Evolutionary conservation across 129 eudicot species (phyloP).

Genomic region (Chrysanthemum makinoi): DNA sequence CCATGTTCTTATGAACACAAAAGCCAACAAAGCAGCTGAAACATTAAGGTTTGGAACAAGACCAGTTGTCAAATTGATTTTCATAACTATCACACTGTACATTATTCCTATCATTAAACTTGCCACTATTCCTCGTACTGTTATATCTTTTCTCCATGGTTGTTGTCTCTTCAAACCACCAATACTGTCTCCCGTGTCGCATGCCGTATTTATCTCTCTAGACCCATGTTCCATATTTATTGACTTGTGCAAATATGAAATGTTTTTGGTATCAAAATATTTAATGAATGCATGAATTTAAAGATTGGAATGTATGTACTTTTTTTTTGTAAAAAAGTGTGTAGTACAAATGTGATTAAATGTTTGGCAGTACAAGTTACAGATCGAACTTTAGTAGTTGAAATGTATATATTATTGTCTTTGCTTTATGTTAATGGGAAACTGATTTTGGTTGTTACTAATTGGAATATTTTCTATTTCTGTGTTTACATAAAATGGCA

Average conservation of each 20-base stretch:
- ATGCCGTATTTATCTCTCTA: constrained; percentile 32
- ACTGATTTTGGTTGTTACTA: constrained; percentile 3
- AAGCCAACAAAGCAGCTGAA: constrained; percentile 92
- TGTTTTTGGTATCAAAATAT: not conserved
- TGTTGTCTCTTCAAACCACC: constrained; percentile 35
- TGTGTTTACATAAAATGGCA: not conserved
- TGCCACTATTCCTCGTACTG: constrained; percentile 66
- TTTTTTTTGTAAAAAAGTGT: not conserved
- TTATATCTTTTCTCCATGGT: constrained; percentile 80
- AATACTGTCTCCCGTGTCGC: no score
- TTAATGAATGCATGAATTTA: constrained; percentile 7
- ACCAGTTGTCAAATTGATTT: constrained; percentile 88
- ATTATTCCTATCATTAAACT: constrained; percentile 51
- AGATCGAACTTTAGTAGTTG: not conserved
- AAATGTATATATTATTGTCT: constrained; percentile 9
- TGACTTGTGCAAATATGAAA: not conserved
- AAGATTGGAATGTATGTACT: no score
- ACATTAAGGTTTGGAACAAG: constrained; percentile 88
- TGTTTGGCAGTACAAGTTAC: not conserved
- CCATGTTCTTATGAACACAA: constrained; percentile 69
- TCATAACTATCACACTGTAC: constrained; percentile 85
- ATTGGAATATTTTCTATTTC: not conserved
- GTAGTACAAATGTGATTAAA: constrained; percentile 20
- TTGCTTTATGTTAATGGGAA: constrained; percentile 4
- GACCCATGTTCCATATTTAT: not conserved